Percentiles rank a stretch among this genome's conserved stretches.
Conservation (phyloP, 2,329 filamentous ascomycete species). For the Leptodontidium sp. region DNA sequence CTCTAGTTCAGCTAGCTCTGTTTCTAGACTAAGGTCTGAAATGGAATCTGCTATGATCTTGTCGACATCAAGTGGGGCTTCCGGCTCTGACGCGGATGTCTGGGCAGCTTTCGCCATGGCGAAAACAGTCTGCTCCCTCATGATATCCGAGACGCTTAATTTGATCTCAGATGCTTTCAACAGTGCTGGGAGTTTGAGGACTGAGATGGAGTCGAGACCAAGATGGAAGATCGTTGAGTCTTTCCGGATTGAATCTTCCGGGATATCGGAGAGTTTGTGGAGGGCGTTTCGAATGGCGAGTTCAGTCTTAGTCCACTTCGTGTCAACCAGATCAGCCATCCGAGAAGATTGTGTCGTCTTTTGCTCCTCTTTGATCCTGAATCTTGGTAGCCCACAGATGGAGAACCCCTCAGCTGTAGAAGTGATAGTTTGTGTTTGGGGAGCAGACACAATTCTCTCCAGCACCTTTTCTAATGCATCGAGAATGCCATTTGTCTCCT, state of each 20-base stretch:
- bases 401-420: slow-evolving; percentile 62
- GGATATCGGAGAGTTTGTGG: slow-evolving; percentile 66
- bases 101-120: slow-evolving; percentile 63
- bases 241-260: slow-evolving; percentile 63
- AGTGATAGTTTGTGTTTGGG: slow-evolving; percentile 60
- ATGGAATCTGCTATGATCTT: slow-evolving; percentile 52
- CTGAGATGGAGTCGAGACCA: slow-evolving; percentile 90
- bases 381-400: slow-evolving; percentile 69
- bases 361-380: slow-evolving; percentile 39
- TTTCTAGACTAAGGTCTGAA: slow-evolving; percentile 49
- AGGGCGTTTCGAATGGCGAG: slow-evolving; percentile 57
- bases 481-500: slow-evolving; percentile 61
- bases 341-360: slow-evolving; percentile 6
- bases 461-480: slow-evolving; percentile 67
- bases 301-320: slow-evolving; percentile 48
- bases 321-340: slow-evolving; percentile 11
- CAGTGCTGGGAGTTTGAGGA: slow-evolving; percentile 81
- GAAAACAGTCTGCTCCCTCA: slow-evolving; percentile 69
- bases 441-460: slow-evolving; percentile 58
- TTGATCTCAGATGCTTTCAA: slow-evolving; percentile 69
- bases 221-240: slow-evolving; percentile 79
- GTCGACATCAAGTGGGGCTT: slow-evolving; percentile 49
- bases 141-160: slow-evolving; percentile 74
- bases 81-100: slow-evolving; percentile 41
- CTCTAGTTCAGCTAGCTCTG: slow-evolving; percentile 51